Conservation (phyloP, 495 filamentous ascomycete species). For the Filosporella fistucella region DNA sequence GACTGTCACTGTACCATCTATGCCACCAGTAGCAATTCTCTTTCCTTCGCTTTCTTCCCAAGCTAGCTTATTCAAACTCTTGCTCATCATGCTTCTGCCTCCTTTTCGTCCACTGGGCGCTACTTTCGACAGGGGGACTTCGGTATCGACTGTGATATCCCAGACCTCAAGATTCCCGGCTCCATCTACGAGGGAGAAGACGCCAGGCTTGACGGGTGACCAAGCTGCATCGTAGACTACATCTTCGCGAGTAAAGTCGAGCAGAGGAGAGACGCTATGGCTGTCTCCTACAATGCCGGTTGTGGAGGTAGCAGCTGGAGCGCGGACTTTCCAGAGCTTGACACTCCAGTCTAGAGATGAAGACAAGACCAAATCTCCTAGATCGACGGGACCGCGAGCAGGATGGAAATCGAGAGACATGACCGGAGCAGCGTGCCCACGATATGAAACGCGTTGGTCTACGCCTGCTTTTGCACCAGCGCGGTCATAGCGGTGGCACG, state of each 20-base stretch:
- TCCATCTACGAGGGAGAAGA: constrained; percentile 92
- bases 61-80: constrained; percentile 85
- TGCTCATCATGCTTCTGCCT: constrained; percentile 55
- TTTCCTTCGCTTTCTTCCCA: constrained; percentile 91
- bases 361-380: constrained; percentile 89
- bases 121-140: constrained; percentile 79
- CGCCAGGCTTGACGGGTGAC: constrained; percentile 86
- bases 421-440: constrained; percentile 86
- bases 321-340: constrained; percentile 90
- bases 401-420: constrained; percentile 97
- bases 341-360: constrained; percentile 92
- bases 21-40: constrained; percentile 78
- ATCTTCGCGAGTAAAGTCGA: constrained; percentile 90
- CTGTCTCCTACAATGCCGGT: constrained; percentile 37
- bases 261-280: constrained; percentile 59
- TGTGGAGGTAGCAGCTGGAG: constrained; percentile 62
- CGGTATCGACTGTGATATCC: constrained; percentile 88
- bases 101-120: constrained; percentile 59
- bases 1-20: constrained; percentile 84
- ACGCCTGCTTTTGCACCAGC: constrained; percentile 95
- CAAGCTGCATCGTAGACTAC: constrained; percentile 93
- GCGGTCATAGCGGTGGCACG: constrained; percentile 94
- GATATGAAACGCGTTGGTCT: constrained; percentile 78
- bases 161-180: constrained; percentile 91
- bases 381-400: constrained; percentile 80